These are phyloP conservation scores for Conoideocrella luteorostrata DNA, from an alignment of 2,329 filamentous ascomycete species.

Conservation along the genomic window DNA sequence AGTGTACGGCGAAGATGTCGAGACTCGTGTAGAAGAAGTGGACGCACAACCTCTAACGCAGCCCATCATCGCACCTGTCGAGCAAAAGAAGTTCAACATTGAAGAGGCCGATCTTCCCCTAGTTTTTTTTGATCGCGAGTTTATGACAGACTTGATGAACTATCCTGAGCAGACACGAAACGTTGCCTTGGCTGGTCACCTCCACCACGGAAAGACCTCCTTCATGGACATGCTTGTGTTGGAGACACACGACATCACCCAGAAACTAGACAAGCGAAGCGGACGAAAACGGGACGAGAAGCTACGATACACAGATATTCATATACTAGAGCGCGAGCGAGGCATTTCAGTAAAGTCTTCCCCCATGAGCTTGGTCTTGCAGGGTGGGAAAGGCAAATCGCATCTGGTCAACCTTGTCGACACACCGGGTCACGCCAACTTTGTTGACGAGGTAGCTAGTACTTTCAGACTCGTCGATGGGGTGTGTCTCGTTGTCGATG, in stretches of 20 bases:
- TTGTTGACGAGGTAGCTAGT: slow-evolving; percentile 92
- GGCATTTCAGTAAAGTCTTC: slow-evolving; percentile 88
- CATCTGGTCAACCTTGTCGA: slow-evolving; percentile 93
- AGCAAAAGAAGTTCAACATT: slow-evolving; percentile 92
- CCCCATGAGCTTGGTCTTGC: slow-evolving; percentile 89
- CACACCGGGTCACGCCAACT: slow-evolving; percentile 96
- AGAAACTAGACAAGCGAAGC: slow-evolving; percentile 71
- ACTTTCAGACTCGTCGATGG: slow-evolving; percentile 84
- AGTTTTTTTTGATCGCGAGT: slow-evolving; percentile 80
- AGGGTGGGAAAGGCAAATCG: slow-evolving; percentile 85
- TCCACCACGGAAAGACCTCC: slow-evolving; percentile 96
- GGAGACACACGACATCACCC: slow-evolving; percentile 84
- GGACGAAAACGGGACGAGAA: slow-evolving; percentile 83
- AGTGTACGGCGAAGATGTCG: slow-evolving; percentile 88
- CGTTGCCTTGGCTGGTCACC: slow-evolving; percentile 81
- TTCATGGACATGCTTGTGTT: slow-evolving; percentile 98
- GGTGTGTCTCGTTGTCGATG: slow-evolving; percentile 87
- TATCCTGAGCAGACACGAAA: slow-evolving; percentile 93
- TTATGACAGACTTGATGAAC: slow-evolving; percentile 94
- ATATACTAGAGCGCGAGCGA: slow-evolving; percentile 80
- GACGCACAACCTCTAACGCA: slow-evolving; percentile 89
- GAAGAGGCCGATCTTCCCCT: slow-evolving; percentile 86
- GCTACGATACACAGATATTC: slow-evolving; percentile 88
- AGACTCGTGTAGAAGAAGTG: slow-evolving; percentile 93
- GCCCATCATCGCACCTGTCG: slow-evolving; percentile 87